Evolutionary conservation across 345 rosid genomes (phyloP).

Genomic region (Brassica juncea): DNA sequence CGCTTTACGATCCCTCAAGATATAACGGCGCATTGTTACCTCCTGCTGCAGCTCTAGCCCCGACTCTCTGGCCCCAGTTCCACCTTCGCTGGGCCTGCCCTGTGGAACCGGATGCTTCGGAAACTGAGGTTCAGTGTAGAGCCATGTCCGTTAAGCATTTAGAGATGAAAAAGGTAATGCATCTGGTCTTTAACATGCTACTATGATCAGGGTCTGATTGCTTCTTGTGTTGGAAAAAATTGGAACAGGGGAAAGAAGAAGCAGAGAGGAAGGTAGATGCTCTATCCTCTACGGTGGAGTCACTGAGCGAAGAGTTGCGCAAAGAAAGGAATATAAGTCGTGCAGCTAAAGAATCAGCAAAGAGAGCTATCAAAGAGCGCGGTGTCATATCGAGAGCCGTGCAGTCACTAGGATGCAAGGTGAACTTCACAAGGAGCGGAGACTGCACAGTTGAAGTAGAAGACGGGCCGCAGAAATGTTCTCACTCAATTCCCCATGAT

Average conservation of each 20-base stretch:
- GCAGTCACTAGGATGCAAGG: conserved; percentile 85
- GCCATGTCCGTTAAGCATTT: conserved; percentile 57
- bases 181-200: conserved; percentile 7
- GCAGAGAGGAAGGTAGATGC: conserved; percentile 72
- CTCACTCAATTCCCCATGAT: conserved; percentile 49
- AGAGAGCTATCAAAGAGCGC: conserved; percentile 64
- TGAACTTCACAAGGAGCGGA: conserved; percentile 60
- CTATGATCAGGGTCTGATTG: background rate
- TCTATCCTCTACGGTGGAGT: conserved; percentile 49
- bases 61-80: conserved; percentile 95
- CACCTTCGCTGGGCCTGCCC: conserved; percentile 99
- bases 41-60: conserved; percentile 98
- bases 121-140: conserved; percentile 71
- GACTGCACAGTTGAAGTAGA: conserved; percentile 66
- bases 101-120: conserved; percentile 70
- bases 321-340: conserved; percentile 66
- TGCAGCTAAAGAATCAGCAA: conserved; percentile 67
- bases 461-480: conserved; percentile 36
- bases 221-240: conserved; percentile 10
- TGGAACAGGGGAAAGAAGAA: conserved; percentile 69
- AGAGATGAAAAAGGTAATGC: conserved; percentile 70
- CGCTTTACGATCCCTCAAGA: conserved; percentile 67
- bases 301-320: conserved; percentile 55
- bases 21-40: conserved; percentile 65
- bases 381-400: conserved; percentile 73